Percentiles rank a stretch among this genome's conserved stretches.
These are phyloP conservation scores for Neostapfia colusana DNA, from an alignment of 176 grass and related monocot species.

Conservation along the genomic window DNA sequence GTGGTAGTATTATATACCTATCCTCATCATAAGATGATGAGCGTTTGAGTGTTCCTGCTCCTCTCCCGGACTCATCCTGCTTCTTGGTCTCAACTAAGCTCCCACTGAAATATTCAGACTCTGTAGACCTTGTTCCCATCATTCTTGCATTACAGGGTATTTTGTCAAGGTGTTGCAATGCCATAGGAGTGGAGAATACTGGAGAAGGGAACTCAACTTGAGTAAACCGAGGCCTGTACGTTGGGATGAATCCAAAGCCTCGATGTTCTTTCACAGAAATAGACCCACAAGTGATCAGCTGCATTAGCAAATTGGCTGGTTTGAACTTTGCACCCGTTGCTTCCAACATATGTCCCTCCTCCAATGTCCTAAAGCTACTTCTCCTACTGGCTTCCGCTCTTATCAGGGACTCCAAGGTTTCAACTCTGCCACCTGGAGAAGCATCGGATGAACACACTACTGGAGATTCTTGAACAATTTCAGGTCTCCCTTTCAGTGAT, in stretches of 20 bases:
- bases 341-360: slow-evolving; percentile 62
- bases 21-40: slow-evolving; percentile 71
- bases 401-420: slow-evolving; percentile 92
- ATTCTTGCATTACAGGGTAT: slow-evolving; percentile 58
- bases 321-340: slow-evolving; percentile 60
- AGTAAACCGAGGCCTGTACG: slow-evolving; percentile 81
- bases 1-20: slow-evolving; percentile 52
- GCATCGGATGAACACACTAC: slow-evolving; percentile 41
- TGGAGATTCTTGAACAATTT: slow-evolving; percentile 56
- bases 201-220: slow-evolving; percentile 76
- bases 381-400: slow-evolving; percentile 75
- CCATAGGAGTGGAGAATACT: slow-evolving; percentile 61
- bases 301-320: slow-evolving; percentile 84
- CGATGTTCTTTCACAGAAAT: slow-evolving; percentile 86
- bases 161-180: slow-evolving; percentile 49
- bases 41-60: slow-evolving; percentile 40
- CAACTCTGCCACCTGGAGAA: slow-evolving; percentile 59
- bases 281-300: slow-evolving; percentile 85
- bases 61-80: slow-evolving; percentile 48
- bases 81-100: slow-evolving; percentile 57
- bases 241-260: slow-evolving; percentile 72
- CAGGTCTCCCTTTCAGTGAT: slow-evolving; percentile 22
- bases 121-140: slow-evolving; percentile 50
- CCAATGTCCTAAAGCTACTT: slow-evolving; percentile 59
- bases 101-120: slow-evolving; percentile 64